Base-by-base conservation (phyloP, 257 asterid species). In the Ophiorrhiza pumila region DNA sequence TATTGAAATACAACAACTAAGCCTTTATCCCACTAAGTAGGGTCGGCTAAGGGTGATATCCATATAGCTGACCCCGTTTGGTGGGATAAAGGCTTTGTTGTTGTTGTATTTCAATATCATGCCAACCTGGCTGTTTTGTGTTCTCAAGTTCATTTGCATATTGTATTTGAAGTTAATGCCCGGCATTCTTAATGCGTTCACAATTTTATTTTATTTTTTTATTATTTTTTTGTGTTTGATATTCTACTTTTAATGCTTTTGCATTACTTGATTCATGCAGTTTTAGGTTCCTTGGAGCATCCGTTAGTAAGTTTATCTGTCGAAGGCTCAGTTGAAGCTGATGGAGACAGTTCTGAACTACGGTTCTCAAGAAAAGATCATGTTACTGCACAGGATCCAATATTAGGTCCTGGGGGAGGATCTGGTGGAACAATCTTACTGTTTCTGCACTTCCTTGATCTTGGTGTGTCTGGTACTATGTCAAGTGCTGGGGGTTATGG, bases 351-450 rank as follows among this genome's bases (percentile, higher is more conserved):
- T 84, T 80, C 68, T 76, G 65, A 43, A 46, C 83, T 83, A 49
- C 79, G 64, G 76, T 56, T 85, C 52, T 67, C 75, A 68, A 75
- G 55, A 78, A 80, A 80, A 70, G 79, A 71, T 31, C 46, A 64
- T 71, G 61, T 65, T 57, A 65, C 60, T 71, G 29, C 32, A 63
- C 74, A 64, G 77, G 69, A 81, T 71, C 59, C 42, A 22, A 64
- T 45, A 71, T 13, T 80, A 67, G 89, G 93, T 66, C 94, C 91
- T 62, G 99, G 99, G 53, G 99, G 99, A 82, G 99, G 99, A 74
- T 95, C 99, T 75, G 99, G 99, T 71, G 99, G 99, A 77, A 89
- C 94, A 62, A 87, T 95, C 79, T 84, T 92, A 87, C 68, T 92
- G 75, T 95, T 90, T 81, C 75, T 92, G 87, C 91, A 77, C 47